phyloP scores from a whole-genome alignment of 345 rosid genomes.

The thale cress (Arabidopsis thaliana) region DNA sequence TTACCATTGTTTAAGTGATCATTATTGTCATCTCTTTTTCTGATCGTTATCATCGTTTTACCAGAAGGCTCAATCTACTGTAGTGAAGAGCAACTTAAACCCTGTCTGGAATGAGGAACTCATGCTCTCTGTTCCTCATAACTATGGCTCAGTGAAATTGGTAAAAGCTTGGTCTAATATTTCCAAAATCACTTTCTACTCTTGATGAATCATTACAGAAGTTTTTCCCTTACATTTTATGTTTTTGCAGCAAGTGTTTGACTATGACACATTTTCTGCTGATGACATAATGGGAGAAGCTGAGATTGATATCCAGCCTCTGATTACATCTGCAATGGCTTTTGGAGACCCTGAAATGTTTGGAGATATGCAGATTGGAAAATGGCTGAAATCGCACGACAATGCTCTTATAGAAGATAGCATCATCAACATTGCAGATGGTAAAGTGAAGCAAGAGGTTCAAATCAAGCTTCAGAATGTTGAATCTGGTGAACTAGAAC shows the following conservation, averaged over 20 bases:
- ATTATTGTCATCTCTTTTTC: not conserved
- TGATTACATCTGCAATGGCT: slow-evolving; percentile 94
- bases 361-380: slow-evolving; percentile 94
- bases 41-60: slow-evolving; percentile 27
- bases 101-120: slow-evolving; percentile 87
- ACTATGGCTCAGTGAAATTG: slow-evolving; percentile 67
- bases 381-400: slow-evolving; percentile 86
- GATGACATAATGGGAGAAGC: slow-evolving; percentile 99
- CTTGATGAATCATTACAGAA: not conserved
- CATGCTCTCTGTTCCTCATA: slow-evolving; percentile 76
- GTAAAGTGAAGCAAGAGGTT: slow-evolving; percentile 85
- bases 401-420: slow-evolving; percentile 91
- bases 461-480: slow-evolving; percentile 90
- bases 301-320: slow-evolving; percentile 85
- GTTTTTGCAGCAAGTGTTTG: slow-evolving; percentile 76
- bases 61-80: slow-evolving; percentile 63
- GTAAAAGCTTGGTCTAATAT: slow-evolving; percentile 43
- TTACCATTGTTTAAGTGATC: slow-evolving; percentile 12
- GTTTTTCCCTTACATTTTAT: not conserved
- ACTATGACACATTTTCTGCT: slow-evolving; percentile 86
- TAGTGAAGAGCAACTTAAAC: slow-evolving; percentile 70
- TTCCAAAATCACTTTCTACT: not conserved
- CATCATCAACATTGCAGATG: slow-evolving; percentile 81
- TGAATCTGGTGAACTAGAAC: slow-evolving; percentile 81
- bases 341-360: slow-evolving; percentile 89